Conservation (phyloP, 306 rosid species). For the Castanea sativa region DNA sequence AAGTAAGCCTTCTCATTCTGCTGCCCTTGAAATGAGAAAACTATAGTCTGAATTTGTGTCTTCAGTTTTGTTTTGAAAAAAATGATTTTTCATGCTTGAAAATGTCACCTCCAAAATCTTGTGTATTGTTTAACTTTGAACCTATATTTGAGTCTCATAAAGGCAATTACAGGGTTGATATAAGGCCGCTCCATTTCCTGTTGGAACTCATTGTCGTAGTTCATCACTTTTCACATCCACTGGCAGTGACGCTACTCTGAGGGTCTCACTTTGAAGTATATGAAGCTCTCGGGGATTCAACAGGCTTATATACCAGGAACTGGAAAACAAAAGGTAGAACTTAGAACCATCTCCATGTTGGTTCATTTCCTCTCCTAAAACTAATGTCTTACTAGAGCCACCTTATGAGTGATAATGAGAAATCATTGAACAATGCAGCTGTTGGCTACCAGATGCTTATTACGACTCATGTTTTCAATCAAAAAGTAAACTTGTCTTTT, state of each 20-base stretch:
- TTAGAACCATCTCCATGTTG: constrained; percentile 70
- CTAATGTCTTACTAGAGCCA: constrained; percentile 77
- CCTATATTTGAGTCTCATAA: constrained; percentile 56
- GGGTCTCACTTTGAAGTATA: constrained; percentile 59
- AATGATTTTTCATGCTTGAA: constrained; percentile 66
- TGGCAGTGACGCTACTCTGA: constrained; percentile 30
- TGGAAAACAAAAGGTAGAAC: constrained; percentile 36
- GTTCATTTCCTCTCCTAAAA: constrained; percentile 81
- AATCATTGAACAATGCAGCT: constrained; percentile 35
- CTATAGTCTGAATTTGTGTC: constrained; percentile 35
- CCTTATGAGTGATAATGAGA: constrained; percentile 22
- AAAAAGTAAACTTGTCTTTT: constrained; percentile 15
- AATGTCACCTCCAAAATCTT: constrained; percentile 87
- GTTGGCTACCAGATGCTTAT: constrained; percentile 5
- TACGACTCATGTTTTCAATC: constrained; percentile 8
- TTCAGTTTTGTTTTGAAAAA: constrained; percentile 26
- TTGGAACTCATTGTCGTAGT: constrained; percentile 48
- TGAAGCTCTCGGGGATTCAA: constrained; percentile 58
- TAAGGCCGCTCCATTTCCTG: constrained; percentile 77
- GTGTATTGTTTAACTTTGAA: constrained; percentile 68
- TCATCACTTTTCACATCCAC: constrained; percentile 46
- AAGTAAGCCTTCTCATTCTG: constrained; percentile 39
- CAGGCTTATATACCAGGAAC: constrained; percentile 33
- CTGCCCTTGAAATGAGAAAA: constrained; percentile 27
- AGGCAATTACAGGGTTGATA: constrained; percentile 31